Base-by-base conservation (phyloP, 345 rosid genomes). In the Pugionium cornutum region DNA sequence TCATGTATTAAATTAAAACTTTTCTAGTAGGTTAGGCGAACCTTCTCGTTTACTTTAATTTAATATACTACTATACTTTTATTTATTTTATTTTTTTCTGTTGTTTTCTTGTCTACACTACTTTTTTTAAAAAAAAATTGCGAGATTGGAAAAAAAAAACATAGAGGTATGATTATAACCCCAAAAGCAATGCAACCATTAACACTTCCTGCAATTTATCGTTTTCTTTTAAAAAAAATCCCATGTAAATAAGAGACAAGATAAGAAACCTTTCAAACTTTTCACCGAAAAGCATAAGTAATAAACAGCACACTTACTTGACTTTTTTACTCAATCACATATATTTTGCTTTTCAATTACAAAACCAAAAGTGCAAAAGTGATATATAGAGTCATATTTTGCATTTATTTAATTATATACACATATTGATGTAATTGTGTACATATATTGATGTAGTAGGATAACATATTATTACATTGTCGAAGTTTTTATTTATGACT, bases 261-360 rank as follows among this genome's bases (percentile, higher is more conserved):
- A 58, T 55, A 65, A 51, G 71, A 73, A 39, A 46, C 63, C 34
- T 64, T 73, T 65, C 26, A 0, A 51, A 58, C 76, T 72, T 72
- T 73, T 67, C 73, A 73, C 77, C 77, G 77, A 73, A 73, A 73
- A 73, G 73, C 73, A 67, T 27, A 67, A 53, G 73, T 54, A 73
- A 73, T 66, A 53, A 73, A 66, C 73, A 53, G 77, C 73, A 61
- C 68, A 67, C 73, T 60, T 73, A 60, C 28, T 60, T 60, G 77
- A 73, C 77, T 67, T 73, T 60, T 33, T 53, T 4, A 67, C 64
- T 35, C 53, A 50, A 65, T 72, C 54, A 50, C 55, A 7, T 51
- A 6, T 27, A 4, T 50, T 25, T 50, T 58, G 44, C 63, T 55
- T 39, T 65, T 44, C 43, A 59, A 37, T 52, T 36, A 52, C 57